Conservation (phyloP, 176 grass and related monocot species). For the Aechmea fasciata region DNA sequence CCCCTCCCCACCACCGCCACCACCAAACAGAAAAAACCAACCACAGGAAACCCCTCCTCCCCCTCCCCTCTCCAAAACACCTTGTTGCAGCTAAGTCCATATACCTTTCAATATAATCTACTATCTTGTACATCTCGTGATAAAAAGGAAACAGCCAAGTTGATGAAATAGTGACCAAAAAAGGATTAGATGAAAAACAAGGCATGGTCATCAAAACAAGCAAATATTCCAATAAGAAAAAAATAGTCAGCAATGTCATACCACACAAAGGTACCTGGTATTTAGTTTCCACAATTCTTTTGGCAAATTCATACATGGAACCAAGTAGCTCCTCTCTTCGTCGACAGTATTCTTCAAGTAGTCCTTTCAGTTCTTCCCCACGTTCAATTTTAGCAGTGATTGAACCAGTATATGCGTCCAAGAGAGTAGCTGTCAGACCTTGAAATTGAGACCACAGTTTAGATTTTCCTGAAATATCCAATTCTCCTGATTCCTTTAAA, state of each 20-base stretch:
- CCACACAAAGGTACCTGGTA: slow-evolving; percentile 42
- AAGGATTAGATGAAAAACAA: neutral
- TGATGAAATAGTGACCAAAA: neutral
- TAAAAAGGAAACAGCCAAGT: neutral
- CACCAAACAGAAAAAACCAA: too few relatives aligned
- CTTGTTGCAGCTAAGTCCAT: too few relatives aligned
- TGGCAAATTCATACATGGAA: slow-evolving; percentile 70
- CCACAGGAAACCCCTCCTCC: too few relatives aligned
- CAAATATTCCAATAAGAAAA: slow-evolving; percentile 8
- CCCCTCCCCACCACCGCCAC: too few relatives aligned
- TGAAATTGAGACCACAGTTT: slow-evolving; percentile 68
- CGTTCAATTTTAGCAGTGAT: slow-evolving; percentile 86
- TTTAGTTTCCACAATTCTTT: slow-evolving; percentile 68
- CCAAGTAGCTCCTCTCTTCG: slow-evolving; percentile 84
- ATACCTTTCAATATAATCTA: too few relatives aligned
- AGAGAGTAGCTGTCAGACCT: slow-evolving; percentile 63
- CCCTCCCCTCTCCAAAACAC: too few relatives aligned
- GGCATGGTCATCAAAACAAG: neutral
- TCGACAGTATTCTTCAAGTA: slow-evolving; percentile 74
- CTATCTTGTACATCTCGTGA: too few relatives aligned
- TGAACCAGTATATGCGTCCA: slow-evolving; percentile 64
- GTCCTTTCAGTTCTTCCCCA: slow-evolving; percentile 55
- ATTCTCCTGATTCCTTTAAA: slow-evolving; percentile 42
- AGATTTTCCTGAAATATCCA: slow-evolving; percentile 47
- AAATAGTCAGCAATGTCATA: neutral